A percentile compares a stretch with the other conserved stretches of the same genome.
These are phyloP conservation scores for Bolboschoenoplectus hybrid DNA, from an alignment of 202 grass and related monocot genomes.

Conservation along the genomic window DNA sequence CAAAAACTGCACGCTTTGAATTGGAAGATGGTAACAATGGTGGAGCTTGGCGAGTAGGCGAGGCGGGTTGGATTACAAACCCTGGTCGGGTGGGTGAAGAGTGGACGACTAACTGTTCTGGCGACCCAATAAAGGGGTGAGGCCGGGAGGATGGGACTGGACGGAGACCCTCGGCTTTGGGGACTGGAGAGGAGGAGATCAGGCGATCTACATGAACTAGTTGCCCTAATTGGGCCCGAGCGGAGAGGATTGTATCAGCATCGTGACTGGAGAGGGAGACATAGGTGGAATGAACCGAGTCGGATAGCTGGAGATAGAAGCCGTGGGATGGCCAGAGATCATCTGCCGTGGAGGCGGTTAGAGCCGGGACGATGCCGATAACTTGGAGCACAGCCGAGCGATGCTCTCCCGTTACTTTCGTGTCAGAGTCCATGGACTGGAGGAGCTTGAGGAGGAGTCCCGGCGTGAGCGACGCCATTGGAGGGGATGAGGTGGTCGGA, in stretches of 20 bases:
- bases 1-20: neutral
- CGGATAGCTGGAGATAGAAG: slow-evolving; percentile 84
- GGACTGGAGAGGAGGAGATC: slow-evolving; percentile 64
- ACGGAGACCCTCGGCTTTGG: slow-evolving; percentile 66
- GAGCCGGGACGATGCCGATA: slow-evolving; percentile 71
- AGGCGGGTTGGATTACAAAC: slow-evolving; percentile 73
- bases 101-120: slow-evolving; percentile 62
- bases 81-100: slow-evolving; percentile 50
- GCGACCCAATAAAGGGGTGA: slow-evolving; percentile 52
- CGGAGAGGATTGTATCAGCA: slow-evolving; percentile 68
- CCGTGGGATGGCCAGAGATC: slow-evolving; percentile 75
- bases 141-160: slow-evolving; percentile 53
- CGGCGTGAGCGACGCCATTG: slow-evolving; percentile 73
- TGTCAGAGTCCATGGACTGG: slow-evolving; percentile 79
- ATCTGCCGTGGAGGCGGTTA: slow-evolving; percentile 70
- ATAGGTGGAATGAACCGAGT: slow-evolving; percentile 84
- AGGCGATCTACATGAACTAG: slow-evolving; percentile 90
- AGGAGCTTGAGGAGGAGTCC: slow-evolving; percentile 78
- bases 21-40: slow-evolving; percentile 50
- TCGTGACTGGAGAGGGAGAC: slow-evolving; percentile 61
- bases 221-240: slow-evolving; percentile 66
- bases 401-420: slow-evolving; percentile 63
- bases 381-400: slow-evolving; percentile 87
- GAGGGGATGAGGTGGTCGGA: neutral
- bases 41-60: slow-evolving; percentile 39